Percentiles rank a stretch among this genome's conserved stretches.
Evolutionary conservation across 1,139 yeast species (phyloP).

Genomic region (Kluyveromyces sp.): DNA sequence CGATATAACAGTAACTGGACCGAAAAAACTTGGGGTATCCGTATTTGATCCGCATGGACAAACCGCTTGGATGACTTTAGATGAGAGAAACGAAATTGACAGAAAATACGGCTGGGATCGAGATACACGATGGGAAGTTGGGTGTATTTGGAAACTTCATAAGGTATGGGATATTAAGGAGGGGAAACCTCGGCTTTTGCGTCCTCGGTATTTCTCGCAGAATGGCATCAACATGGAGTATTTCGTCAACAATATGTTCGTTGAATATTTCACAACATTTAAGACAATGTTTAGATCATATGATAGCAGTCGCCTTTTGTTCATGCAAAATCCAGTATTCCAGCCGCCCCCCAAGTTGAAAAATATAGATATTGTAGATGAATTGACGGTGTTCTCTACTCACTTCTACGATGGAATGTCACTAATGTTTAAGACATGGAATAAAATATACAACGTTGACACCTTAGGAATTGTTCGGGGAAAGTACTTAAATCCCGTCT

Average conservation of each 20-base stretch:
- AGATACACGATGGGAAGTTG: conserved; percentile 56
- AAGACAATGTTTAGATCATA: conserved; percentile 43
- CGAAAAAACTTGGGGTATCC: conserved; percentile 51
- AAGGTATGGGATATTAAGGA: conserved; percentile 54
- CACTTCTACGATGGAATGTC: conserved; percentile 95
- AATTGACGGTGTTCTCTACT: conserved; percentile 66
- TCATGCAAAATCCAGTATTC: conserved; percentile 80
- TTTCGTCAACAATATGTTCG: conserved; percentile 57
- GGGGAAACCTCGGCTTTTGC: conserved; percentile 34
- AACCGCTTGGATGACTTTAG: conserved; percentile 55
- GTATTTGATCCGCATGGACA: conserved; percentile 60
- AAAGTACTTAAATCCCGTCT: conserved; percentile 62
- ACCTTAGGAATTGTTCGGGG: conserved; percentile 87
- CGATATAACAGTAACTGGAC: conserved; percentile 64
- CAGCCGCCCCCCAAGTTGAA: conserved; percentile 68
- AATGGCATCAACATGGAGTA: conserved; percentile 44
- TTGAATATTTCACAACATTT: conserved; percentile 48
- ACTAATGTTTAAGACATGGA: conserved; percentile 83
- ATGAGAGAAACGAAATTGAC: conserved; percentile 43
- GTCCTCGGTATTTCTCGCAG: conserved; percentile 43
- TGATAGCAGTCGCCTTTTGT: conserved; percentile 45
- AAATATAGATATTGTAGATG: conserved; percentile 51
- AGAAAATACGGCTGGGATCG: conserved; percentile 64
- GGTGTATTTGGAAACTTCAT: conserved; percentile 75
- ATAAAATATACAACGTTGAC: conserved; percentile 69